phyloP scores from a whole-genome alignment of 257 asterid genomes.

The Solanum bulbocastanum region DNA sequence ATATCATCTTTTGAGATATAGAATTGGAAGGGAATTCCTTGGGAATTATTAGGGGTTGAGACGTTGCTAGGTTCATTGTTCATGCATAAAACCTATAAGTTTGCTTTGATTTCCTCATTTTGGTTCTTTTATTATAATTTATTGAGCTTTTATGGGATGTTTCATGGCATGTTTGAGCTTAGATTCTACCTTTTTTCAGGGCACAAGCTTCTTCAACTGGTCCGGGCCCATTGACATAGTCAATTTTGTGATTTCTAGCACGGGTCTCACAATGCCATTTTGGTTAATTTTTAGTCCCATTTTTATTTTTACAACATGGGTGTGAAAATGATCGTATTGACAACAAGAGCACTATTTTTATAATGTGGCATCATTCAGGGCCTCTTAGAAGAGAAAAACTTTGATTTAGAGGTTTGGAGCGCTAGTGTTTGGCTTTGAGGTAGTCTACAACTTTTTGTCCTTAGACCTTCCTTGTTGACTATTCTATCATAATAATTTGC shows the following conservation, averaged over 20 bases:
- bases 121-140: not conserved
- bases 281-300: not conserved
- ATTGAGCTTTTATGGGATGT: not conserved
- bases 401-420: not conserved
- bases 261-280: not conserved
- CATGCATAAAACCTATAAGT: not conserved
- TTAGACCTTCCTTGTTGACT: not conserved
- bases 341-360: not conserved
- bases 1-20: too few species aligned
- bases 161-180: not conserved
- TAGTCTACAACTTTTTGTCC: not conserved
- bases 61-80: not conserved
- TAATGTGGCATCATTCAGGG: not conserved
- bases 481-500: too few species aligned
- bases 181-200: not conserved
- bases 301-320: not conserved
- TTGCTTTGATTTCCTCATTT: not conserved
- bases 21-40: too few species aligned
- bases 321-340: not conserved
- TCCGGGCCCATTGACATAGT: not conserved
- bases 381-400: too few species aligned
- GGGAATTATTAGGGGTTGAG: too few species aligned
- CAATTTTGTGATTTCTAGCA: not conserved
- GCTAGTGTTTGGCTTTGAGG: not conserved
- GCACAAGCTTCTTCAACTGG: not conserved